A percentile compares a stretch with the other conserved stretches of the same genome.
Conservation (phyloP, 768 basidiomycete species). For the Zangia roseola region DNA sequence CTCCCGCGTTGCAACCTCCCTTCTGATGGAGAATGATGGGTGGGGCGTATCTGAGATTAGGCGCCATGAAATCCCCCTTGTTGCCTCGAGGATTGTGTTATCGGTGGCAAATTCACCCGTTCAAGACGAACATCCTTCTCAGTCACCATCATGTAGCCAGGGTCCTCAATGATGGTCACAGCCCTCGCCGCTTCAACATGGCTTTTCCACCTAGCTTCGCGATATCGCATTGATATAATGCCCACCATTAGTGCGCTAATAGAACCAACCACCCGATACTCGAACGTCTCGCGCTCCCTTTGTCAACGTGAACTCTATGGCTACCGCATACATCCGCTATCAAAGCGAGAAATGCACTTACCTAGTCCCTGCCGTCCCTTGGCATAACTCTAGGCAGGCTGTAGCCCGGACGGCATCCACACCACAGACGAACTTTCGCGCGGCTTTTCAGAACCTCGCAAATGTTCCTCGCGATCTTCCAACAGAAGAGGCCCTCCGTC, state of each 20-base stretch:
- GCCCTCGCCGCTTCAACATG: background rate
- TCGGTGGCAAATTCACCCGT: too few relatives aligned
- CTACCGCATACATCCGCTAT: slow-evolving; percentile 1
- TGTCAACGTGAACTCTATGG: slow-evolving; percentile 1
- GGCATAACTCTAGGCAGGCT: background rate
- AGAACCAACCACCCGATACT: background rate
- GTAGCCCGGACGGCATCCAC: background rate
- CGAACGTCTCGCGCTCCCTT: background rate
- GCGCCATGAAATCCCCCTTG: too few relatives aligned
- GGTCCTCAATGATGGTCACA: slow-evolving; percentile 4
- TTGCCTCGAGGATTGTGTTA: too few relatives aligned
- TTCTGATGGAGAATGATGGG: background rate
- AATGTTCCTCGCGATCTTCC: slow-evolving; percentile 6
- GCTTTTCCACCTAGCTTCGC: background rate
- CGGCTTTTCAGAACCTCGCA: background rate
- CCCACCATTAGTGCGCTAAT: background rate
- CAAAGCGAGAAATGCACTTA: background rate
- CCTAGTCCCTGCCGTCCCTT: background rate
- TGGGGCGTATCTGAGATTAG: slow-evolving; percentile 6
- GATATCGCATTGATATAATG: slow-evolving; percentile 11
- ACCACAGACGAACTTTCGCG: background rate
- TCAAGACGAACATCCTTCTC: too few relatives aligned
- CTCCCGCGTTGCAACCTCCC: slow-evolving; percentile 4
- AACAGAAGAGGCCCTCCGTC: slow-evolving; percentile 10
- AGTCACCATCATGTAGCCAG: background rate